phyloP scores from a whole-genome alignment of 2,329 filamentous ascomycete genomes.

The Mycosphaerella arachidis region DNA sequence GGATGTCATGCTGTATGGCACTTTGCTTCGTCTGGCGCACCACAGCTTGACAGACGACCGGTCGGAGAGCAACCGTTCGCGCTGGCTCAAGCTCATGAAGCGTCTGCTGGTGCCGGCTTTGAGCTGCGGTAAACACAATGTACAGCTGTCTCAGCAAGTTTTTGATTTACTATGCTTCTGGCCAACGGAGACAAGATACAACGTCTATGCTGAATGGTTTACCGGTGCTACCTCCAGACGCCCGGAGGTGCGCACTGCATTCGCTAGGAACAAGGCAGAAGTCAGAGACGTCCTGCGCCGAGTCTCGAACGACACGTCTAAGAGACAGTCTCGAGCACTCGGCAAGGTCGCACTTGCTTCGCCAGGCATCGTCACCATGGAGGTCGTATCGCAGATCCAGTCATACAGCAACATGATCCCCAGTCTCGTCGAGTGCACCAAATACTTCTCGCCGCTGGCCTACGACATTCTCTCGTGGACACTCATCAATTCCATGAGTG shows the following conservation, averaged over 20 bases:
- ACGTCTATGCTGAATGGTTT: conserved; percentile 92
- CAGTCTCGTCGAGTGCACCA: conserved; percentile 87
- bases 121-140: conserved; percentile 79
- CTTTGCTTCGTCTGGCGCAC: conserved; percentile 78
- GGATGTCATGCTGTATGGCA: conserved; percentile 71
- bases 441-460: conserved; percentile 86
- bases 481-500: conserved; percentile 67
- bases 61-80: conserved; percentile 64
- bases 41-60: conserved; percentile 67
- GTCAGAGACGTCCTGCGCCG: conserved; percentile 84
- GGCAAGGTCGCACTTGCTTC: conserved; percentile 90
- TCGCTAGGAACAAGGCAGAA: conserved; percentile 69
- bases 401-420: conserved; percentile 93
- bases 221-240: conserved; percentile 67
- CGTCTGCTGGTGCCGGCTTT: conserved; percentile 82
- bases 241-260: conserved; percentile 73
- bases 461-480: conserved; percentile 95
- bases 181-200: conserved; percentile 71
- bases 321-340: conserved; percentile 78
- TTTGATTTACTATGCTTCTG: conserved; percentile 79
- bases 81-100: conserved; percentile 82
- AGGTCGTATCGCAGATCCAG: conserved; percentile 85
- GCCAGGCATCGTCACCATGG: conserved; percentile 84
- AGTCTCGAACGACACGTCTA: conserved; percentile 79
- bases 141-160: conserved; percentile 77